Percentiles rank a stretch among this genome's conserved stretches.
Conservation (phyloP, 495 filamentous ascomycete genomes). For the Pseudevernia furfuracea region DNA sequence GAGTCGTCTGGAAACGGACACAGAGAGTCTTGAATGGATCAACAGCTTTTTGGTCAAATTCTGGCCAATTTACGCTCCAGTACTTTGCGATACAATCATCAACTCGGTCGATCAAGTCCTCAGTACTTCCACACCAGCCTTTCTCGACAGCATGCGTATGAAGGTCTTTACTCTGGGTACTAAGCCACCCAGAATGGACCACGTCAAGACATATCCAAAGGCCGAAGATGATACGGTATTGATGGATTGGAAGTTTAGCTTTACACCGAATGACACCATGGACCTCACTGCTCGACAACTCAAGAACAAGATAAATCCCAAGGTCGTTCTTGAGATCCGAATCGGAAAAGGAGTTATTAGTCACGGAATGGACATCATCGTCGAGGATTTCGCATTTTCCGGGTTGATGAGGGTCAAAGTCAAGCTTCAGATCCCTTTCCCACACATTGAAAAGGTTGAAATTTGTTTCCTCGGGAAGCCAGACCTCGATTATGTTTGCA, state of each 20-base stretch:
- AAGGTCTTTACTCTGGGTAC: constrained; percentile 86
- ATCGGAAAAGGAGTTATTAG: constrained; percentile 91
- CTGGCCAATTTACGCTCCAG: constrained; percentile 96
- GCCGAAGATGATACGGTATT: constrained; percentile 89
- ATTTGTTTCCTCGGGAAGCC: constrained; percentile 75
- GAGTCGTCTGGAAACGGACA: constrained; percentile 80
- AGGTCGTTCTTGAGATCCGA: constrained; percentile 86
- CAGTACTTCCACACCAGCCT: constrained; percentile 80
- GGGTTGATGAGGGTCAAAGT: constrained; percentile 95
- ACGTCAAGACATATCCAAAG: constrained; percentile 96
- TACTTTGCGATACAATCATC: constrained; percentile 86
- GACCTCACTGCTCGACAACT: constrained; percentile 86
- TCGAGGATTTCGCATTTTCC: constrained; percentile 92
- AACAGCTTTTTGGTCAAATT: constrained; percentile 98
- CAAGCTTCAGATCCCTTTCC: constrained; percentile 92
- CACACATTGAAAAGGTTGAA: constrained; percentile 86
- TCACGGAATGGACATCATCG: constrained; percentile 94
- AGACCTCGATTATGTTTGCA: constrained; percentile 91
- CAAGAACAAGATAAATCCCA: constrained; percentile 94
- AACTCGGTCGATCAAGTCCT: constrained; percentile 91
- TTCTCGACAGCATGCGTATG: constrained; percentile 86
- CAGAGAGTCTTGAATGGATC: constrained; percentile 95
- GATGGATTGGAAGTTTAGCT: constrained; percentile 99
- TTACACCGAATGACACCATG: constrained; percentile 86
- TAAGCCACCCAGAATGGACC: constrained; percentile 91